Base-by-base conservation (phyloP, 208 protist species). In the Porcisia deanei region DNA sequence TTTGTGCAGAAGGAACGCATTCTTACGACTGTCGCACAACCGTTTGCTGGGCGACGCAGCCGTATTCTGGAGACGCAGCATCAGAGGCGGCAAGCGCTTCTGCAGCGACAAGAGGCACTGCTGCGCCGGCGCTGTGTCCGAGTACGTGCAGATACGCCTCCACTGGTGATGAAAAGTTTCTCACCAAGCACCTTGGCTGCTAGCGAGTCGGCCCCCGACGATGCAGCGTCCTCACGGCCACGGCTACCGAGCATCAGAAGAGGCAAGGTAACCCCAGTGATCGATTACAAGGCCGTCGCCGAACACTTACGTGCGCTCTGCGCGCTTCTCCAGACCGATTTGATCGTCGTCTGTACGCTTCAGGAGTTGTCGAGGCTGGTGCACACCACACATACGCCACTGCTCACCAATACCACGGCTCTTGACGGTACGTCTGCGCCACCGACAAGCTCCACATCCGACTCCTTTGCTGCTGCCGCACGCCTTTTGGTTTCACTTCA, bases 301-400 rank as follows among this genome's bases (percentile, higher is more conserved):
- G 30, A 60, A 30, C 67, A 79, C 61, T 47, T 86, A 57, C 73
- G 67, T 8, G 71, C 52, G 3, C 82, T 75, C 12, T 73, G 57
- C 37, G 68, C 54, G 9, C 30, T 80, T 69, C 41, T 86, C 47
- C 71, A 61, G 20, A 77, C 73, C 2, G 82, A 86, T 60, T 45
- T 86, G 39, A 71, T 66, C 9, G 12, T 80, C 25, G 18, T 92
- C 41, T 71, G 75, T 55, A 76, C 81, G 34, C 79, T 92, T 49
- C 88, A 92, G 58, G 80, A 79, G n/a, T 68, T 92, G 16, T 80
- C 83, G 18, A 30, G 25, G 53, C 53, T 71, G 12, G 18, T 58
- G 66, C 30, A 16, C 66, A 71, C 43, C 43, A 22, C 57, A 52
- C 8, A 22, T 5, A 4, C 34, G 8, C 20, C 30, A 18, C 54